Evolutionary conservation across 176 grass and related monocot genomes (phyloP).

Genomic region (Rhipidocladum racemiflorum): DNA sequence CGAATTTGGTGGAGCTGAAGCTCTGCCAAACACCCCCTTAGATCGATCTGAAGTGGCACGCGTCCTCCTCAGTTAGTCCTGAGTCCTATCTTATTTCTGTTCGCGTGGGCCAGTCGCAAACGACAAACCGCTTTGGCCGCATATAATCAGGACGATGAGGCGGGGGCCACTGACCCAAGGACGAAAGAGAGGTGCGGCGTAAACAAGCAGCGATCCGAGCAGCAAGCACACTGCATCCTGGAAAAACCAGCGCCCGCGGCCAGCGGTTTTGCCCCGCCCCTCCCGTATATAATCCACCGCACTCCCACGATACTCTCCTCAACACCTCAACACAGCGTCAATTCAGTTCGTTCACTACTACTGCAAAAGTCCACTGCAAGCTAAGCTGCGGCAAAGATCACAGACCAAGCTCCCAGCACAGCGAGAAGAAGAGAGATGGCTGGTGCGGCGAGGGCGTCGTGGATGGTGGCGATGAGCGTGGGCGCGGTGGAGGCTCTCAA

Average conservation of each 20-base stretch:
- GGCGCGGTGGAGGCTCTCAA: constrained; percentile 70
- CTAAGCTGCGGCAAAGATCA: neutral
- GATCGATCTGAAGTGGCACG: too few relatives aligned
- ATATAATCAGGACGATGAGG: neutral
- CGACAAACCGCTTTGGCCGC: neutral
- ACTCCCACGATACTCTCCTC: neutral
- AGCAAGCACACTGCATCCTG: constrained; percentile 8
- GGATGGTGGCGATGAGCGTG: constrained; percentile 53
- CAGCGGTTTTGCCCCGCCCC: neutral
- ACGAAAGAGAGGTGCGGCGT: neutral
- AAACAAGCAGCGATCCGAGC: neutral
- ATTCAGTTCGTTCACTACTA: too few relatives aligned
- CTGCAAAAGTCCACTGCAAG: neutral
- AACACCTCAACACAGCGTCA: neutral
- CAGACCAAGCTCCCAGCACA: neutral
- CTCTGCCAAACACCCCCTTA: too few relatives aligned
- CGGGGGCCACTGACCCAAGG: too few relatives aligned
- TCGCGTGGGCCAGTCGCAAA: too few relatives aligned
- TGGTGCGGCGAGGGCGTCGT: constrained; percentile 39
- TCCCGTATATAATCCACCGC: neutral
- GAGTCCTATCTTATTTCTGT: too few relatives aligned
- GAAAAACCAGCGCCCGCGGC: constrained; percentile 21
- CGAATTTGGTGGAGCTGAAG: too few relatives aligned
- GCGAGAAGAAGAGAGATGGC: constrained; percentile 24
- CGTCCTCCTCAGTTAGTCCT: too few relatives aligned